Conservation (phyloP, 106 monocot genomes). For the Iris macrosiphon region DNA sequence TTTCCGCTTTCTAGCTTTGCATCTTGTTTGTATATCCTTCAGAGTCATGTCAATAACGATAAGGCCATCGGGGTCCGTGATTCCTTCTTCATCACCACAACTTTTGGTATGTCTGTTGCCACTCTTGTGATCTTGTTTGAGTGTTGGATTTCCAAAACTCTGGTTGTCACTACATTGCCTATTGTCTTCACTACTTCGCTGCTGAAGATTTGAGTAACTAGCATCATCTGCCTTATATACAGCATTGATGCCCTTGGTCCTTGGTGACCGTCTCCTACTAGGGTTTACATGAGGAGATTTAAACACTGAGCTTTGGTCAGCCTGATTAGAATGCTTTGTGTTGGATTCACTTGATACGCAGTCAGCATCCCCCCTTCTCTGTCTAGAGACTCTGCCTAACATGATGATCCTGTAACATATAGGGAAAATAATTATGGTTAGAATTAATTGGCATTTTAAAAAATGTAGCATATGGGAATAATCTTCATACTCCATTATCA, state of each 20-base stretch:
- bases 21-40: slow-evolving; percentile 36
- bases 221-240: slow-evolving; percentile 6
- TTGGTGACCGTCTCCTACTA: slow-evolving; percentile 14
- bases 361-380: background rate
- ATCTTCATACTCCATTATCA: too few relatives aligned
- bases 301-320: background rate
- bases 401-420: slow-evolving; percentile 6
- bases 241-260: slow-evolving; percentile 10
- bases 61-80: background rate
- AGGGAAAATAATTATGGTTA: background rate
- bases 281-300: background rate
- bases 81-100: background rate
- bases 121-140: slow-evolving; percentile 8
- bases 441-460: background rate
- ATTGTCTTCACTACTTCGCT: background rate
- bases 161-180: background rate
- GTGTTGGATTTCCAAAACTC: too few relatives aligned
- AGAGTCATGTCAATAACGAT: slow-evolving; percentile 19
- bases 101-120: background rate
- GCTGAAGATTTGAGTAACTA: slow-evolving; percentile 1
- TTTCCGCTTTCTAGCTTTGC: slow-evolving; percentile 44
- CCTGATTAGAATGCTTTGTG: background rate
- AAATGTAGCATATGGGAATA: too few relatives aligned
- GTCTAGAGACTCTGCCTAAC: background rate
- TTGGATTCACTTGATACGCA: background rate